Evolutionary conservation across 2,329 filamentous ascomycete genomes (phyloP), one percentile per base, ranked within the genome.

Genomic region (Kalaharituber pfeilii): DNA sequence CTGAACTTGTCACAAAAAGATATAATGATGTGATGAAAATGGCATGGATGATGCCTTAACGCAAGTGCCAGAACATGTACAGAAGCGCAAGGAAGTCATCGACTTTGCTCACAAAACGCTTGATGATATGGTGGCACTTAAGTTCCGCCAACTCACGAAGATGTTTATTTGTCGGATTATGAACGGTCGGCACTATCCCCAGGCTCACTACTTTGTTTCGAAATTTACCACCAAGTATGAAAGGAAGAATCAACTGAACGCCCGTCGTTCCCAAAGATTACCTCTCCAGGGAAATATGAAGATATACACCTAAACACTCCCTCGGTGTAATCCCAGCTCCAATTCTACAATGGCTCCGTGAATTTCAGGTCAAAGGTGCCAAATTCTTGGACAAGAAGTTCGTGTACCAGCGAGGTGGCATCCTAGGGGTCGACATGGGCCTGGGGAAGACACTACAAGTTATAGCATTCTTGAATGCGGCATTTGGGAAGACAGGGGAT

Each of bases 351-450:
- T 95, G 91, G 70, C 72, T 98, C 50, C 80, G 91, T 56, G 84
- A 88, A 59, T 98, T 98, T 64, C 91, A 98, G 67, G 74, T 96
- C 1, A 77, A 84, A 26, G 91, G 91, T 4, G 85, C 83, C 13
- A 75, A 77, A 28, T 96, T 95, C 63, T 72, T 98, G 6, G 88
- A 96, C 66, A 78, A 85, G 56, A 76, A 85, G 22, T 96, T 96
- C 65, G 82, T 95, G 3, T 89, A 86, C 60, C 91, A 98, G 65
- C 82, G 82, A 62, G 91, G 91, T 1, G 86, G 84, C 1, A 84
- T 98, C 22, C 74, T 98, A 0, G 88, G 89, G 2, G 91, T 96
- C 65, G 91, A 98, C 64, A 98, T 98, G 91, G 91, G 91, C 20
- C 69, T 98, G 28, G 91, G 91, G 0, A 98, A 98, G 69, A 98